Evolutionary conservation across 1,139 yeast genomes (phyloP), one percentile per base, ranked within the genome.

Genomic region (Magnusiomyces suaveolens): DNA sequence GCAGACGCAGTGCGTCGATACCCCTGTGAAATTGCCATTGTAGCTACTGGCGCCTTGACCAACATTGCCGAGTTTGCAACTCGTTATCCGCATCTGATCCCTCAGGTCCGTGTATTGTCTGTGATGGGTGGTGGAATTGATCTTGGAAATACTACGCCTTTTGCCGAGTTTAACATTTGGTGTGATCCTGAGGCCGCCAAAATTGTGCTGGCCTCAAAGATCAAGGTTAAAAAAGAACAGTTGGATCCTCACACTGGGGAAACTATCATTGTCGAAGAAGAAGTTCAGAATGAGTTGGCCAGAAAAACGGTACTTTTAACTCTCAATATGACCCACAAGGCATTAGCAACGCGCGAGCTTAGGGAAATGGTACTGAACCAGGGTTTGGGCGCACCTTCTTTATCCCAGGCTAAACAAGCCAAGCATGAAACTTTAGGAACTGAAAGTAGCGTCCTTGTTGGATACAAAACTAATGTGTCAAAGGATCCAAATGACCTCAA

Each of bases 71-170:
- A 71, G 3, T 69, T 87, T 50, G 72, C 84, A 43, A 59, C 66
- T 32, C 67, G 68, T 47, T 76, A 76, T 60, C 92, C 92, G 0
- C 76, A 79, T 14, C 60, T 79, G 21, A 75, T 69, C 55, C 52
- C 66, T 0, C 72, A 75, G 54, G 72, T 87, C 55, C 74, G 74
- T 52, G 75, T 69, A 55, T 65, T 87, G 18, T 75, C 87, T 4
- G 74, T 84, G 18, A 87, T 87, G 95, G 95, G 95, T 3, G 94
- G 92, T 1, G 85, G 83, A 0, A 70, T 85, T 56, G 72, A 74
- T 3, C 25, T 60, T 41, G 68, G 69, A 3, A 77, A 77, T 59
- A 75, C 76, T 54, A 77, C 84, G 2, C 72, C 73, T 12, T 75
- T 73, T 52, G 83, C 95, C n/a, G 96, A 88, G 65, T 88, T 87